These are phyloP conservation scores for Rhodomyrtus psidioides DNA, from an alignment of 441 rosid genomes.

Conservation along the genomic window DNA sequence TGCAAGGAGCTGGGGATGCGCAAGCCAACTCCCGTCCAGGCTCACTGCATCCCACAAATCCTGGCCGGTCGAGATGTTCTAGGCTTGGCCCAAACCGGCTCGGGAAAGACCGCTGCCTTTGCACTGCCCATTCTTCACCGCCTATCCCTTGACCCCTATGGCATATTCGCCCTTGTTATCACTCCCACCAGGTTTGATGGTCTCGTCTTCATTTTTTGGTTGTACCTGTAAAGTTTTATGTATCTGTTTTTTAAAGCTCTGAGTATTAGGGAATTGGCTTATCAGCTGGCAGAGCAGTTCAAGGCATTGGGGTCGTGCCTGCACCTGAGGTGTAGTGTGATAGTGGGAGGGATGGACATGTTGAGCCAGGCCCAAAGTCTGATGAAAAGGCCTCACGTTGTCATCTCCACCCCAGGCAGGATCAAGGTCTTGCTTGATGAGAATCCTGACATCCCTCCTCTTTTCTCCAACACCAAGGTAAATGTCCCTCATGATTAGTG, in stretches of 20 bases:
- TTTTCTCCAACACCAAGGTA: slow-evolving; percentile 82
- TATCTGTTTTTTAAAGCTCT: not conserved
- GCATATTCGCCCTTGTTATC: slow-evolving; percentile 69
- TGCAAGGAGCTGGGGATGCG: slow-evolving; percentile 86
- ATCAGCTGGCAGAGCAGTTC: slow-evolving; percentile 90
- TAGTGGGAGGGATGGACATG: slow-evolving; percentile 93
- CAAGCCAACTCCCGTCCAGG: slow-evolving; percentile 74
- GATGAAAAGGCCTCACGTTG: slow-evolving; percentile 68
- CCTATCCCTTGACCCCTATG: slow-evolving; percentile 73
- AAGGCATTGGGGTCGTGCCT: slow-evolving; percentile 74
- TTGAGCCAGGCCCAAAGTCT: slow-evolving; percentile 58
- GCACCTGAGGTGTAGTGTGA: slow-evolving; percentile 70
- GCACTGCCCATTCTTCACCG: slow-evolving; percentile 80
- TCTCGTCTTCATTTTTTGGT: not conserved
- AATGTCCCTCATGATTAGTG: not conserved
- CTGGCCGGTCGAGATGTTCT: slow-evolving; percentile 67
- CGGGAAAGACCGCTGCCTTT: slow-evolving; percentile 94
- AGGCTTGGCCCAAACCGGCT: slow-evolving; percentile 88
- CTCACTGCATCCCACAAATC: slow-evolving; percentile 76
- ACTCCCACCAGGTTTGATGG: slow-evolving; percentile 51
- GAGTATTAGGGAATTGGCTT: slow-evolving; percentile 61
- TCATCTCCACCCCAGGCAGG: slow-evolving; percentile 91
- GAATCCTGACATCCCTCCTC: slow-evolving; percentile 67
- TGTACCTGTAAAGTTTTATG: not conserved
- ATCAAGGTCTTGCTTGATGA: slow-evolving; percentile 68